Conservation (phyloP, 345 rosid genomes). For the Odontarrhena argentea region DNA sequence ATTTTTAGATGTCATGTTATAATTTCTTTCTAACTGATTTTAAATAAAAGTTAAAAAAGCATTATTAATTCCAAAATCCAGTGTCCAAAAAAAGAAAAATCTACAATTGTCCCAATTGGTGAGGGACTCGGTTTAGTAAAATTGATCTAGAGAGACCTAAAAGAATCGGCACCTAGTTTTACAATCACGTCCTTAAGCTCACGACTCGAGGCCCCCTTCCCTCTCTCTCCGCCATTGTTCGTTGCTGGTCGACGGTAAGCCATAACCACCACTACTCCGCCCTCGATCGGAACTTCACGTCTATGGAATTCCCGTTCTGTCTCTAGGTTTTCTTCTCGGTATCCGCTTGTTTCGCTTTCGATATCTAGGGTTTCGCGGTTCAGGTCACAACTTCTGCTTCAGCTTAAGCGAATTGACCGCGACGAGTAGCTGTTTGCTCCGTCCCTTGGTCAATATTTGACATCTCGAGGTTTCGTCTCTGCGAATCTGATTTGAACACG, state of each 20-base stretch:
- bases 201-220: conserved; percentile 14
- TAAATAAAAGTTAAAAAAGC: no score
- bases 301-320: not conserved
- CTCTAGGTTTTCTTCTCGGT: conserved; percentile 6
- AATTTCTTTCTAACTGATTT: no score
- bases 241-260: conserved; percentile 31
- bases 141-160: conserved; percentile 5
- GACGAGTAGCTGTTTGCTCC: conserved; percentile 10
- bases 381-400: conserved; percentile 29
- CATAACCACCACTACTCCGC: conserved; percentile 6
- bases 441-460: not conserved
- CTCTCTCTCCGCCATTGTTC: conserved; percentile 25
- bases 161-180: conserved; percentile 10
- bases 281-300: conserved; percentile 23
- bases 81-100: no score
- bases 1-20: no score
- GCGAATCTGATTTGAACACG: conserved; percentile 19
- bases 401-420: conserved; percentile 12
- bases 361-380: conserved; percentile 44
- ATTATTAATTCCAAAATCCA: no score
- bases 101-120: not conserved
- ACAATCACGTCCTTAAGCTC: conserved; percentile 13
- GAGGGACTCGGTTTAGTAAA: not conserved
- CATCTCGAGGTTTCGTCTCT: conserved; percentile 12
- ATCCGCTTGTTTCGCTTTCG: not conserved